Evolutionary conservation across 2,329 filamentous ascomycete species (phyloP), one percentile per base, ranked within the genome.

Genomic region (Fonsecaea pugnacius): DNA sequence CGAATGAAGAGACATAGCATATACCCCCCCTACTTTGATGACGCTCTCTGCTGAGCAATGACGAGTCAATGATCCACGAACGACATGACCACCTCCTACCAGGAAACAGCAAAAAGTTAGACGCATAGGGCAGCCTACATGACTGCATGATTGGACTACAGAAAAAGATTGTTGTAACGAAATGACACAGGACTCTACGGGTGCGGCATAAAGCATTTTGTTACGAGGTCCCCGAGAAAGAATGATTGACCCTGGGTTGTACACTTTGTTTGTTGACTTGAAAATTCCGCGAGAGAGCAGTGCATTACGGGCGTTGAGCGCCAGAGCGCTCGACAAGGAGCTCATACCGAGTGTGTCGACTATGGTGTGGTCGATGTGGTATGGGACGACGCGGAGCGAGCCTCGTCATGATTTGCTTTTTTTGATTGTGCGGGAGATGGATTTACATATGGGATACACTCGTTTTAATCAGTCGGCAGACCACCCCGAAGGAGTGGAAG

Each of bases 1-100:
- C 71, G 86, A 87, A 79, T 86, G 85, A 76, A 75, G 51, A 66
- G 66, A 70, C 66, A 63, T 68, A 68, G 66, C 64, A 64, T 63
- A 70, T 70, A 71, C 67, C 69, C 69, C 65, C 65, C 64, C 63
- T 59, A 52, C 64, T 67, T 69, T 66, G 67, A 67, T 68, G 65
- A 69, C 59, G 64, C 67, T 67, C 65, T 60, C 24, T 68, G 62
- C 61, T 52, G 65, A 70, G 63, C 65, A 67, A 69, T 67, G 65
- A 72, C 65, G 68, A 69, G 52, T 70, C 69, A 67, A 72, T 64
- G 70, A 72, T 65, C 62, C 65, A 72, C 64, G 69, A 68, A 71
- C 55, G 67, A 70, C 53, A 72, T 62, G 70, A 72, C 51, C 53
- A 64, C 38, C 62, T 51, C 62, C 59, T 27, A 69, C 43, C 64